Evolutionary conservation across 176 grass and related monocot species (phyloP).

Genomic region (Carex cristatella): DNA sequence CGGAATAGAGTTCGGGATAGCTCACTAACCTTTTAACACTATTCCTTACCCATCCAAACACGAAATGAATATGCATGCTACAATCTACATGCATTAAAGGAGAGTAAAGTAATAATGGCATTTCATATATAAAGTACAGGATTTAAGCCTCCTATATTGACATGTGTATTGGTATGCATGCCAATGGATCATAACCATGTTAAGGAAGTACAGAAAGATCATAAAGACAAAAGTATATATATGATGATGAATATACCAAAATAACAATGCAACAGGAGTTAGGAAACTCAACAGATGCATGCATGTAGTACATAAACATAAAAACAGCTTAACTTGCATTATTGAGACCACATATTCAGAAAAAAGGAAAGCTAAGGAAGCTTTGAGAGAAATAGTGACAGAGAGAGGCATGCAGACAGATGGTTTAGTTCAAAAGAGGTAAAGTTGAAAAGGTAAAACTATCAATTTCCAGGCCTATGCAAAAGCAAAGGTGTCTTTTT

Average conservation of each 20-base stretch:
- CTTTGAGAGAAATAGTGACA: not conserved
- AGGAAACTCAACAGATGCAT: not conserved
- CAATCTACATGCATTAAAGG: not conserved
- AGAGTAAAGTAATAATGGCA: not conserved
- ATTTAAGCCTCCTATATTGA: not conserved
- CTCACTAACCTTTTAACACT: too few species aligned
- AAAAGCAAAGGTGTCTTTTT: slow-evolving; percentile 38
- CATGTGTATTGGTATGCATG: not conserved
- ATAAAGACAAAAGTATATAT: not conserved
- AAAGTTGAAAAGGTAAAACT: slow-evolving; percentile 6
- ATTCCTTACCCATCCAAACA: too few species aligned
- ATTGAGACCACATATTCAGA: not conserved
- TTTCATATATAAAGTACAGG: not conserved
- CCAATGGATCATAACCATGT: not conserved
- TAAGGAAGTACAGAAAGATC: not conserved
- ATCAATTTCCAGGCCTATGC: slow-evolving; percentile 18
- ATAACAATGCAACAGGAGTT: not conserved
- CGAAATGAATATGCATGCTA: not conserved
- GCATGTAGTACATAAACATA: not conserved
- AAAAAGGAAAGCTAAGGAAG: not conserved
- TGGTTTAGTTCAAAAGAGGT: not conserved
- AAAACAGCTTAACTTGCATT: not conserved
- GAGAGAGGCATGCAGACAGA: slow-evolving; percentile 8
- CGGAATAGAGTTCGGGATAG: too few species aligned
- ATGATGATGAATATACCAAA: not conserved